Evolutionary conservation across 2,329 filamentous ascomycete species (phyloP), one percentile per base, ranked within the genome.

Genomic region (Nigrograna mackinnonii): DNA sequence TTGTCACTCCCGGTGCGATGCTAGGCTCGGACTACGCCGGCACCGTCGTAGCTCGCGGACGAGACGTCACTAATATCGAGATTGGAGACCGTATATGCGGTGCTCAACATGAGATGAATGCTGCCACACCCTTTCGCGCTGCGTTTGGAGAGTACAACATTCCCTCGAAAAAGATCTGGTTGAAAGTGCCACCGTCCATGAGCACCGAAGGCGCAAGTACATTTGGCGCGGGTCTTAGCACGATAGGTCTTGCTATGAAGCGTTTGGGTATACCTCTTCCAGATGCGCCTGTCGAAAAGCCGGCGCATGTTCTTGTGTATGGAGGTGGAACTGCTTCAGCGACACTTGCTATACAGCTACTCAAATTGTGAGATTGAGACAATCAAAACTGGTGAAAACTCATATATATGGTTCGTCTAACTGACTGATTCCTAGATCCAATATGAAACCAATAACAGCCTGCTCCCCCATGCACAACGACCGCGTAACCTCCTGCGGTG

Each of bases 321-420:
- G 72, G 72, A 22, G 73, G 71, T 18, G 69, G 65, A 43, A 73
- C 70, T 3, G 71, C 71, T 22, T 73, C 71, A 2, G 73, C 73
- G 4, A 57, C 59, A 9, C 55, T 74, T n/a, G 73, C 71, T 6
- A 68, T 76, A 34, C 73, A 75, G 52, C 73, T 61, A 45, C 71
- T 67, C 6, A 67, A 68, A 35, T 57, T 74, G n/a, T n/a, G n/a
- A n/a, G n/a, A n/a, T n/a, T n/a, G n/a, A n/a, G n/a, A 19, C 22
- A 16, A 21, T 11, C 14, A 19, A 5, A 6, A 18, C 14, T 16
- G 7, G 9, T 16, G 14, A 33, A 9, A 7, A 33, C 13, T 7
- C 9, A 9, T 33, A 16, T 7, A 12, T 7, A 7, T 16, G 14
- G 14, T 7, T 12, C 14, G 31, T 16, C 9, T 18, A n/a, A 14